Percentiles rank a stretch among this genome's conserved stretches.
These are phyloP conservation scores for Gnomoniopsis smithogilvyi DNA, from an alignment of 2,329 filamentous ascomycete genomes.

Conservation along the genomic window DNA sequence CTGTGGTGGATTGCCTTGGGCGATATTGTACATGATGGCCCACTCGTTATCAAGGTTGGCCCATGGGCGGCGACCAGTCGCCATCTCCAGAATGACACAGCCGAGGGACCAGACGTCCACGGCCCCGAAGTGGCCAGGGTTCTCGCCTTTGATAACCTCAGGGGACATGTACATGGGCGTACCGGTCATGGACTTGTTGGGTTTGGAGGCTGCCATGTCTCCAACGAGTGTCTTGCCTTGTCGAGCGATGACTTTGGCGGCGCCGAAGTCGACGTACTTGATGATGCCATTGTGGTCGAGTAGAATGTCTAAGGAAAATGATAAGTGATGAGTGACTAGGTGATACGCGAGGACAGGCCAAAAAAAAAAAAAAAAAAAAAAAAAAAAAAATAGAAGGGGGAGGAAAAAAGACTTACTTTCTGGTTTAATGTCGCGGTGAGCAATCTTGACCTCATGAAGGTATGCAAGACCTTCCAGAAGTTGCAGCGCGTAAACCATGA, in stretches of 20 bases:
- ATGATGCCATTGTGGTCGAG: conserved; percentile 97
- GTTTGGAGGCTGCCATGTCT: conserved; percentile 56
- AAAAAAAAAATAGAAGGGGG: too few relatives aligned
- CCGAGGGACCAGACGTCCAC: conserved; percentile 96
- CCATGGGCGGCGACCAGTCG: conserved; percentile 91
- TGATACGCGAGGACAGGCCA: background rate
- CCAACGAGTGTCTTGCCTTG: conserved; percentile 83
- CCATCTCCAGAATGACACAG: conserved; percentile 97
- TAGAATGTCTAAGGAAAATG: conserved; percentile 73
- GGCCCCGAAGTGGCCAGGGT: conserved; percentile 74
- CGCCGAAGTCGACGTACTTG: conserved; percentile 98
- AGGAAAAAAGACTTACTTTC: conserved; percentile 72
- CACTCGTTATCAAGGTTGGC: conserved; percentile 96
- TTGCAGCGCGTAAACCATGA: conserved; percentile 94
- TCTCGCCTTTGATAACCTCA: conserved; percentile 92
- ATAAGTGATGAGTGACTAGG: conserved; percentile 11
- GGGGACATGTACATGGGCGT: conserved; percentile 99
- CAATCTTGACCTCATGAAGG: conserved; percentile 85
- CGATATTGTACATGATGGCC: conserved; percentile 99
- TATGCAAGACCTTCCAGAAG: conserved; percentile 92
- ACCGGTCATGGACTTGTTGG: conserved; percentile 91
- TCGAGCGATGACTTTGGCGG: conserved; percentile 92
- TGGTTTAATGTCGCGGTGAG: conserved; percentile 96
- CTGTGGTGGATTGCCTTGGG: conserved; percentile 89
- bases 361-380: too few relatives aligned